These are phyloP conservation scores for Anastatica hierochuntica DNA, from an alignment of 345 rosid genomes.

Conservation along the genomic window DNA sequence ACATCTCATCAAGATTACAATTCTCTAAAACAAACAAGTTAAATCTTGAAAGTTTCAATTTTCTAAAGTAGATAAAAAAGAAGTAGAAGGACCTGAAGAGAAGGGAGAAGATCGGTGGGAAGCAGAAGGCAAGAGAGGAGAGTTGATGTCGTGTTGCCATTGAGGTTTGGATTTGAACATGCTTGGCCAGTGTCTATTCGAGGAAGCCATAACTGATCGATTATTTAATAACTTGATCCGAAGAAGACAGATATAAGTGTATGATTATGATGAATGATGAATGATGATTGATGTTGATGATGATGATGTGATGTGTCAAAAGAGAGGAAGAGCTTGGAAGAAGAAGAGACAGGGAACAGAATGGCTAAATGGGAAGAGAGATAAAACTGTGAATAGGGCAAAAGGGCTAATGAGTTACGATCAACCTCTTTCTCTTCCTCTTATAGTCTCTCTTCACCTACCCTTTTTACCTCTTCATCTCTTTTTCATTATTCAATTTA, in stretches of 20 bases:
- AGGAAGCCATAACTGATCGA: conserved; percentile 65
- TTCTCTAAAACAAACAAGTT: no score
- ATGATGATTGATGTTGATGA: conserved; percentile 9
- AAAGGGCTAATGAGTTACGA: conserved; percentile 14
- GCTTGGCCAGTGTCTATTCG: conserved; percentile 99
- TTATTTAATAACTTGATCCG: conserved; percentile 1
- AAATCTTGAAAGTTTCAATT: no score
- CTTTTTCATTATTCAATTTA: background rate
- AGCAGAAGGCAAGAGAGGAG: conserved; percentile 50
- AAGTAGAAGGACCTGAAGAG: conserved; percentile 18
- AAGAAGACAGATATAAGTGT: conserved; percentile 12
- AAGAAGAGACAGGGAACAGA: conserved; percentile 16
- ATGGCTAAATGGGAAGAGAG: conserved; percentile 15
- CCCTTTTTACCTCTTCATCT: conserved; percentile 33
- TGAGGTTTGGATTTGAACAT: conserved; percentile 98
- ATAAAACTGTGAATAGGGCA: conserved; percentile 24
- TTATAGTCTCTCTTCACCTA: conserved; percentile 31
- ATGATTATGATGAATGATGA: conserved; percentile 15
- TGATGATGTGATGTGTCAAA: conserved; percentile 20
- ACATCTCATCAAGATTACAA: conserved; percentile 6
- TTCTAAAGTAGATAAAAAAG: no score
- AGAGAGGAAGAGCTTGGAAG: background rate
- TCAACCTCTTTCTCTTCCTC: conserved; percentile 35
- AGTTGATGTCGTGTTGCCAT: conserved; percentile 83
- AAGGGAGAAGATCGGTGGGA: conserved; percentile 47